Evolutionary conservation across 1,139 yeast species (phyloP), one percentile per base, ranked within the genome.

Genomic region (Cylindricascospora bacillispora): DNA sequence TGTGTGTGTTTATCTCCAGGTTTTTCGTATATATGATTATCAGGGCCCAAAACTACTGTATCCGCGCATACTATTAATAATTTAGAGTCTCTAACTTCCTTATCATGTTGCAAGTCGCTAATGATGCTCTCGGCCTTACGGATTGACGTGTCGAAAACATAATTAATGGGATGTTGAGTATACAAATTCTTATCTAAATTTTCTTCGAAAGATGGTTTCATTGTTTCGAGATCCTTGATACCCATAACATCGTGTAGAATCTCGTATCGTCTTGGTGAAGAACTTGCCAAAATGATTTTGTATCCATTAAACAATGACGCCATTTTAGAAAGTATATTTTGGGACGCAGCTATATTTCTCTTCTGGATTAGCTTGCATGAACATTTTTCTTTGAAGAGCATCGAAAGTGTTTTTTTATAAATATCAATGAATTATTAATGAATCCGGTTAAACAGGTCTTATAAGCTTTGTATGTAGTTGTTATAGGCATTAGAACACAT

Each of bases 41-140:
- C 63, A 28, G 70, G 61, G 15, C 73, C 71, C n/a, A 86, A 70
- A 6, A 89, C 67, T 0, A 95, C 83, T 48, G 92, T 97, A n/a
- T 95, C 89, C 1, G 62, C 56, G 1, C 93, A 73, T 4, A 81
- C 57, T 2, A 81, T 46, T 2, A 58, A 36, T 17, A 40, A 46
- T 22, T 22, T 26, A 5, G 3, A 14, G 4, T 7, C 13, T 6
- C 11, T 7, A 9, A 17, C 12, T 18, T 17, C 28, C 36, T 40
- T 29, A 2, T 25, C 17, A 13, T 33, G 28, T 9, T 28, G 23
- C 32, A 69, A 53, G 22, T 63, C 58, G 4, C 58, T 49, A 41
- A 75, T 59, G 0, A 82, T 81, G n/a, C 70, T 70, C 20, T 62
- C 24, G 0, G 72, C 72, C 45, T 89, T 89, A 18, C 66, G 70